A percentile compares a stretch with the other conserved stretches of the same genome.
Conservation (phyloP, 208 protist species). For the Acanthamoeba castellanii region DNA sequence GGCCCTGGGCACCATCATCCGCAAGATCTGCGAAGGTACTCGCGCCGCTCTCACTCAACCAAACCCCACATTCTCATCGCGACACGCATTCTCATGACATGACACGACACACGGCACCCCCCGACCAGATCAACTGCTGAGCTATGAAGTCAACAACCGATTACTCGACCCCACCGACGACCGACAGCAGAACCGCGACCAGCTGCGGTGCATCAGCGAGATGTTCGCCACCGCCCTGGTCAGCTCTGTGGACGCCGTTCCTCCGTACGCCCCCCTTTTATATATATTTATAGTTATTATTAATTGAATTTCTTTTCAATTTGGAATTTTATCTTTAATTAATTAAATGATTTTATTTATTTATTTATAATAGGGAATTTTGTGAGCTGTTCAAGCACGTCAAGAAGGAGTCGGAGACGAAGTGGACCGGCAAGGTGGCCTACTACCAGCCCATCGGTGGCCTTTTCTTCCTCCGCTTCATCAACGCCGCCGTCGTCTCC, state of each 20-base stretch:
- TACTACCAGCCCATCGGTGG: slow-evolving; percentile 59
- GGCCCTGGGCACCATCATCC: slow-evolving; percentile 25
- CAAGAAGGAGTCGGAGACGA: slow-evolving; percentile 44
- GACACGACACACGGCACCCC: too few relatives aligned
- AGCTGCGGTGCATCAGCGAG: slow-evolving; percentile 28
- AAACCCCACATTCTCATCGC: too few relatives aligned
- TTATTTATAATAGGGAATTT: neutral
- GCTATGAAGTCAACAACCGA: slow-evolving; percentile 48
- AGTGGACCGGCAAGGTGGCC: slow-evolving; percentile 35
- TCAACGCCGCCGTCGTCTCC: slow-evolving; percentile 38
- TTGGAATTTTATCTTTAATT: neutral
- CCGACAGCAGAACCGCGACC: neutral
- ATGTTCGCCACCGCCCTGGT: slow-evolving; percentile 3
- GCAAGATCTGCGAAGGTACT: slow-evolving; percentile 42
- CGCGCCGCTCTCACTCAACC: neutral
- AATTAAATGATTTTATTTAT: neutral
- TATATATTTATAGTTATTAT: neutral
- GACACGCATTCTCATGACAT: too few relatives aligned
- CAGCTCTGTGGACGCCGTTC: neutral
- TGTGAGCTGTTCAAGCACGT: slow-evolving; percentile 56
- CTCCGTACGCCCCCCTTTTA: neutral
- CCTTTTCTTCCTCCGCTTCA: slow-evolving; percentile 61
- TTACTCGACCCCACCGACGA: slow-evolving; percentile 35
- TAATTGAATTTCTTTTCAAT: neutral
- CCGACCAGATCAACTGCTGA: slow-evolving; percentile 32